phyloP scores from a whole-genome alignment of 768 basidiomycete genomes.

The Tricholoma matsutake region DNA sequence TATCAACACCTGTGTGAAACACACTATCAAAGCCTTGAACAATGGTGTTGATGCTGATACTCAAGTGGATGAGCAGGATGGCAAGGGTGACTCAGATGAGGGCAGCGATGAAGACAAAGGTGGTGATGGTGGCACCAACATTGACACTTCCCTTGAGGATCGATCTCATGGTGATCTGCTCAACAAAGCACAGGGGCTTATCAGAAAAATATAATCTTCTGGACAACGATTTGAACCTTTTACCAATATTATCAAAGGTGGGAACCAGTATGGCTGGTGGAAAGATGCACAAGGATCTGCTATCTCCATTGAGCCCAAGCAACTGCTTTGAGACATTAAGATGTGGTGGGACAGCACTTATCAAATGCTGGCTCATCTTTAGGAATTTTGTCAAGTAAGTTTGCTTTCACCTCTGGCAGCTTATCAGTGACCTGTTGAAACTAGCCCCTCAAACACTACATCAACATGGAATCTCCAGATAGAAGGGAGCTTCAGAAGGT shows the following conservation, averaged over 20 bases:
- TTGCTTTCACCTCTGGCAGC: not conserved
- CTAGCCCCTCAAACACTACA: not conserved
- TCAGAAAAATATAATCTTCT: no score
- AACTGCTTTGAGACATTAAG: conserved; percentile 12
- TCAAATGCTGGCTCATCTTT: conserved; percentile 12
- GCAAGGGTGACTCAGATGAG: not conserved
- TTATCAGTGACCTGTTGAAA: conserved; percentile 5
- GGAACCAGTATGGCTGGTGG: not conserved
- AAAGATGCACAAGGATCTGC: not conserved
- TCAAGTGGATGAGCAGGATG: not conserved
- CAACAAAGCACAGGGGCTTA: no score
- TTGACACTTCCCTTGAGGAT: no score
- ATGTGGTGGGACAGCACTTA: conserved; percentile 14
- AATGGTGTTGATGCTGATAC: not conserved
- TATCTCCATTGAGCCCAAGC: not conserved
- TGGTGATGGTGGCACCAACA: not conserved
- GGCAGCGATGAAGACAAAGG: not conserved
- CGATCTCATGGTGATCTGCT: no score
- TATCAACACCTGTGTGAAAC: no score
- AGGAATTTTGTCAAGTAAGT: conserved; percentile 12
- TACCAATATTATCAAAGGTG: not conserved
- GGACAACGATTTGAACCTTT: not conserved
- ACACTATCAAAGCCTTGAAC: conserved; percentile 4
- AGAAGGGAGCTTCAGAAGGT: conserved; percentile 2
- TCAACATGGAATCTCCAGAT: not conserved